A percentile compares a stretch with the other conserved stretches of the same genome.
Conservation (phyloP, 1,284 basidiomycete genomes). For the Exobasidium rhododendri region DNA sequence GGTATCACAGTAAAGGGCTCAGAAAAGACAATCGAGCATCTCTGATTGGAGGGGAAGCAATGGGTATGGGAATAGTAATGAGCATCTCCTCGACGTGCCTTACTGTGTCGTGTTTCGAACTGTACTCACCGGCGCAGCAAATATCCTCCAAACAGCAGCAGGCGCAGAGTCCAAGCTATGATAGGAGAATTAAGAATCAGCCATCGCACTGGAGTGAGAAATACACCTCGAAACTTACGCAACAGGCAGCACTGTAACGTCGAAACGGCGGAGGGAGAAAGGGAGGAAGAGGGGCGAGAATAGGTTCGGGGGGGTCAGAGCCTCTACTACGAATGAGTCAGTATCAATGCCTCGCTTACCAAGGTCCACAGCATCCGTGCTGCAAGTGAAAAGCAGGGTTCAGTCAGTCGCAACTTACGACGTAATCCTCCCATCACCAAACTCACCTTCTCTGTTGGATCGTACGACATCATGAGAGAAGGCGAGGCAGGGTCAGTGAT, state of each 20-base stretch:
- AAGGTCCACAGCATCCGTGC: slow-evolving; percentile 14
- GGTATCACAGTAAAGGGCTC: too few species aligned
- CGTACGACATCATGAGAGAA: too few species aligned
- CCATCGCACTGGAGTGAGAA: too few species aligned
- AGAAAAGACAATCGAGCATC: slow-evolving; percentile 4
- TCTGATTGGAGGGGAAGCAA: background rate
- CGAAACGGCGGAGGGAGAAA: too few species aligned
- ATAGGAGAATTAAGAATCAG: background rate
- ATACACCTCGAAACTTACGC: slow-evolving; percentile 1
- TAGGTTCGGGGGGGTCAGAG: background rate
- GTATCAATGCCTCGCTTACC: slow-evolving; percentile 4
- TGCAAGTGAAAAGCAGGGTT: background rate
- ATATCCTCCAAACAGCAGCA: slow-evolving; percentile 15
- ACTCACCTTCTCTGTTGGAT: background rate
- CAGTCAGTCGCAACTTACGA: too few species aligned
- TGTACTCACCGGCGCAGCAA: slow-evolving; percentile 10
- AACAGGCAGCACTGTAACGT: slow-evolving; percentile 9
- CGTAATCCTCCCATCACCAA: too few species aligned
- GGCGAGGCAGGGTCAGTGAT: background rate
- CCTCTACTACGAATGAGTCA: background rate
- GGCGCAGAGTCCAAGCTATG: slow-evolving; percentile 5
- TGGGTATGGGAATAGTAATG: background rate
- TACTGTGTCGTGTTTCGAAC: too few species aligned
- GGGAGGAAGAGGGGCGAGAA: background rate
- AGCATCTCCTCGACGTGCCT: background rate